Percentiles rank a stretch among this genome's conserved stretches.
Evolutionary conservation across 257 asterid genomes (phyloP).

Genomic region (Buddleja alternifolia): DNA sequence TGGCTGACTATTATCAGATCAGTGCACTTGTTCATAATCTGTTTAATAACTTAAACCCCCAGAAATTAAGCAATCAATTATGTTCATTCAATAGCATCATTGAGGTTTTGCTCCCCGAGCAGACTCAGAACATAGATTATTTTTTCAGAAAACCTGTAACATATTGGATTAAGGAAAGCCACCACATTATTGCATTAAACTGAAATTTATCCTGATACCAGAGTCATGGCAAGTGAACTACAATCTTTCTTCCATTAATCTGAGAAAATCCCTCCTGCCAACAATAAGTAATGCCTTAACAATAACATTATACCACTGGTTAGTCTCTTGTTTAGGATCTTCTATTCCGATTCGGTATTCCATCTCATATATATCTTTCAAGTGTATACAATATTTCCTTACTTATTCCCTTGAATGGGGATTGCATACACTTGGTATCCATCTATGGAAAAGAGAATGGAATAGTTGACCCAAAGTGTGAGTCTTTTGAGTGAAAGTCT

Average conservation of each 20-base stretch:
- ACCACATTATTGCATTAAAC: neutral
- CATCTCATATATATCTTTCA: too few species aligned
- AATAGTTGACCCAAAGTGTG: too few species aligned
- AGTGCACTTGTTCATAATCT: conserved; percentile 4
- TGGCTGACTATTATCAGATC: neutral
- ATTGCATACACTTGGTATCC: too few species aligned
- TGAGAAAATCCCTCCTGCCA: conserved; percentile 14
- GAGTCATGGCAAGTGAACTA: conserved; percentile 3
- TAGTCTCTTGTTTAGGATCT: neutral
- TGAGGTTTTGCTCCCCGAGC: neutral
- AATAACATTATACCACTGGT: neutral
- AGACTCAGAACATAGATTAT: neutral
- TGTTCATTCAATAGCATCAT: neutral
- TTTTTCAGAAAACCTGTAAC: neutral
- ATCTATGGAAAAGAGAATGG: too few species aligned
- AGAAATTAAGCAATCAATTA: neutral
- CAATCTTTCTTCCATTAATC: conserved; percentile 8
- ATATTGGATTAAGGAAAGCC: neutral
- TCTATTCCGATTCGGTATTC: too few species aligned
- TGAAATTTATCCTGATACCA: conserved; percentile 6
- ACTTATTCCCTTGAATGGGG: too few species aligned
- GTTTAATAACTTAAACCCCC: neutral
- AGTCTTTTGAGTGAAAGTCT: too few species aligned
- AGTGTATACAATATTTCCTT: too few species aligned
- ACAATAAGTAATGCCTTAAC: conserved; percentile 4